A percentile compares a stretch with the other conserved stretches of the same genome.
These are phyloP conservation scores for Pseudisothecium myosuroides DNA, from an alignment of 225 moss, liverwort and hornwort species.

Conservation along the genomic window DNA sequence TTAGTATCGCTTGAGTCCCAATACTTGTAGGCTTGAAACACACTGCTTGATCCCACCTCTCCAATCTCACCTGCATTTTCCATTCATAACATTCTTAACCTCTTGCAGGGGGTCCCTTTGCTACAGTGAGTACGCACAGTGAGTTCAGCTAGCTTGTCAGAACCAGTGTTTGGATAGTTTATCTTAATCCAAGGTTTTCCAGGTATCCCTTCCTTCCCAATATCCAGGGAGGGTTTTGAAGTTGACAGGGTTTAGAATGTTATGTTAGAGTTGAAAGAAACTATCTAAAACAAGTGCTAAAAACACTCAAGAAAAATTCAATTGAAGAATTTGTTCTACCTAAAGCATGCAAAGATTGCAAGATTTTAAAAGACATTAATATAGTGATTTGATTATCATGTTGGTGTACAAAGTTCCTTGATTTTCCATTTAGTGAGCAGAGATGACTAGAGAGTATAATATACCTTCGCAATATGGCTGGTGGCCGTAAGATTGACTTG, in stretches of 20 bases:
- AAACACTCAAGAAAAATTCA: background rate
- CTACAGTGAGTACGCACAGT: background rate
- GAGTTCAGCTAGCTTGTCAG: background rate
- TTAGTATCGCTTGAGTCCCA: constrained; percentile 61
- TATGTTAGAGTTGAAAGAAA: background rate
- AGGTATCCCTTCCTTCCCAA: background rate
- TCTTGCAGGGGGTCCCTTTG: background rate
- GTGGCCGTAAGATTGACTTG: constrained; percentile 70
- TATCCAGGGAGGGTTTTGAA: background rate
- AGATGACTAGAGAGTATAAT: background rate
- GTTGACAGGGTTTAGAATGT: background rate
- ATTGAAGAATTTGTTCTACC: background rate
- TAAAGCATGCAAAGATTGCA: background rate
- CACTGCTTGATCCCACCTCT: constrained; percentile 65
- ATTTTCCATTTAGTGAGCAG: background rate
- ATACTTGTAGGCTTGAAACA: constrained; percentile 92
- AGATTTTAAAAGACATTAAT: background rate
- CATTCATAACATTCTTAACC: background rate
- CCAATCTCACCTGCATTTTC: constrained; percentile 45
- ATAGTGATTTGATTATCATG: background rate
- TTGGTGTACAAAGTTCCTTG: background rate
- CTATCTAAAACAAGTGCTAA: background rate
- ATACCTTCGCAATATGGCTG: constrained; percentile 82
- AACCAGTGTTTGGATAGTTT: background rate
- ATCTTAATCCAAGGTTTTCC: background rate